Percentiles rank a stretch among this genome's conserved stretches.
These are phyloP conservation scores for Globisporangium cylindrosporum DNA, from an alignment of 352 stramenopile species.

Conservation along the genomic window DNA sequence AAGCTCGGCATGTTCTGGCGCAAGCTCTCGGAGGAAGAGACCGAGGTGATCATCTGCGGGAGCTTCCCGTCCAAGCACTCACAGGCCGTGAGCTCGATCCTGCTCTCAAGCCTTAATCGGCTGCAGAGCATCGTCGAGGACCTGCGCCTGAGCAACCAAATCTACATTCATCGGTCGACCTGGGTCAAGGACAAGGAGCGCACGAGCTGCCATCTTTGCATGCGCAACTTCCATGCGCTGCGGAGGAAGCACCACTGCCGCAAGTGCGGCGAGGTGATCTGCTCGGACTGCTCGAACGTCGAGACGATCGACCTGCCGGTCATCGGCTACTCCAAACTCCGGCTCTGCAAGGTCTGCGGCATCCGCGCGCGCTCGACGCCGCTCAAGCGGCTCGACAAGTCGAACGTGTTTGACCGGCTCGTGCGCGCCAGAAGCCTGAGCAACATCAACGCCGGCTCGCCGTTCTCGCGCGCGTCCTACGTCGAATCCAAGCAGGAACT, in stretches of 20 bases:
- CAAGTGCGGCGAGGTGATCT: slow-evolving; percentile 78
- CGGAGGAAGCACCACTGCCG: slow-evolving; percentile 80
- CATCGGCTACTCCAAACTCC: slow-evolving; percentile 77
- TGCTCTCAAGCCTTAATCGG: slow-evolving; percentile 48
- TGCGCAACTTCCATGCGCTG: slow-evolving; percentile 73
- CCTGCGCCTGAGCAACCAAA: slow-evolving; percentile 66
- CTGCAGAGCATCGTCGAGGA: slow-evolving; percentile 73
- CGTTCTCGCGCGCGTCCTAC: slow-evolving; percentile 50
- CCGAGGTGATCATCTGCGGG: slow-evolving; percentile 75
- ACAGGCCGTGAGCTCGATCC: slow-evolving; percentile 44
- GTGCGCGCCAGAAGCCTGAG: slow-evolving; percentile 55
- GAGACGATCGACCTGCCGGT: slow-evolving; percentile 67
- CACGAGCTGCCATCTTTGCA: slow-evolving; percentile 69
- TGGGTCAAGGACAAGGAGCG: slow-evolving; percentile 79
- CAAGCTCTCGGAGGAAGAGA: slow-evolving; percentile 60
- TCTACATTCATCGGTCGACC: slow-evolving; percentile 70
- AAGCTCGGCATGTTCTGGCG: slow-evolving; percentile 79
- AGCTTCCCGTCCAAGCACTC: slow-evolving; percentile 75
- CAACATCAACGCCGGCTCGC: slow-evolving; percentile 39
- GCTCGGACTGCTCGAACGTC: slow-evolving; percentile 74
- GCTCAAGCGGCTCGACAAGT: slow-evolving; percentile 49
- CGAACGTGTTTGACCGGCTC: slow-evolving; percentile 66
- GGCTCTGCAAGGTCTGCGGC: slow-evolving; percentile 79
- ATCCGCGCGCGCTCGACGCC: slow-evolving; percentile 72
- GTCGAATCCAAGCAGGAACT: slow-evolving; percentile 32